Evolutionary conservation across 2,329 filamentous ascomycete genomes (phyloP).

Genomic region (Cadophora sp.): DNA sequence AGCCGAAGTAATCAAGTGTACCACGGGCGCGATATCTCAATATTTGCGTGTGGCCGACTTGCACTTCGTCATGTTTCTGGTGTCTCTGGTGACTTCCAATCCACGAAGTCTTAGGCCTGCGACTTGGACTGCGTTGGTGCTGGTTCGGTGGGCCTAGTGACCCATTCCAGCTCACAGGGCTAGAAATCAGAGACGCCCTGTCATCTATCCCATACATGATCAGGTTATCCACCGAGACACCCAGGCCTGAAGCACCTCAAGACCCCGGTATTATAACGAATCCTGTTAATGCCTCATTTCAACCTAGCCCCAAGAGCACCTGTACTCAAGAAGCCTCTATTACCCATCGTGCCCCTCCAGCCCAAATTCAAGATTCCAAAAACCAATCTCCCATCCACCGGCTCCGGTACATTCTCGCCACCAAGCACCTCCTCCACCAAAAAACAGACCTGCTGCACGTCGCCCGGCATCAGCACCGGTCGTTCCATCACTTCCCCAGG

Average conservation of each 20-base stretch:
- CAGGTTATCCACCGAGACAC: background rate
- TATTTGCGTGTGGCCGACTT: too few relatives aligned
- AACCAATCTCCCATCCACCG: slow-evolving; percentile 64
- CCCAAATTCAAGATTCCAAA: slow-evolving; percentile 86
- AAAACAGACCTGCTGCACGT: slow-evolving; percentile 72
- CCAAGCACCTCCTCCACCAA: slow-evolving; percentile 54
- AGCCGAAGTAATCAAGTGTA: too few relatives aligned
- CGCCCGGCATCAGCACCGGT: slow-evolving; percentile 66
- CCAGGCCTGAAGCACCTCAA: background rate
- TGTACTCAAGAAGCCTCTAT: slow-evolving; percentile 84
- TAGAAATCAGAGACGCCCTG: background rate
- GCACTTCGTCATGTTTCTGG: too few relatives aligned
- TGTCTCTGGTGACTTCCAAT: too few relatives aligned
- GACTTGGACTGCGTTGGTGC: too few relatives aligned
- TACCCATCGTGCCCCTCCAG: slow-evolving; percentile 91
- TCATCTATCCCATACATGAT: background rate
- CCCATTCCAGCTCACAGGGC: too few relatives aligned
- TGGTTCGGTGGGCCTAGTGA: too few relatives aligned
- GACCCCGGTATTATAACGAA: background rate
- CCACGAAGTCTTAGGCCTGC: too few relatives aligned
- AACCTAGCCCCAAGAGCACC: slow-evolving; percentile 72
- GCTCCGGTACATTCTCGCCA: slow-evolving; percentile 46
- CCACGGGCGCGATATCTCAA: too few relatives aligned
- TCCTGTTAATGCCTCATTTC: slow-evolving; percentile 23
- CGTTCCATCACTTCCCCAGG: slow-evolving; percentile 53